These are phyloP conservation scores for Lithohypha guttulata DNA, from an alignment of 2,329 filamentous ascomycete species.

Conservation along the genomic window DNA sequence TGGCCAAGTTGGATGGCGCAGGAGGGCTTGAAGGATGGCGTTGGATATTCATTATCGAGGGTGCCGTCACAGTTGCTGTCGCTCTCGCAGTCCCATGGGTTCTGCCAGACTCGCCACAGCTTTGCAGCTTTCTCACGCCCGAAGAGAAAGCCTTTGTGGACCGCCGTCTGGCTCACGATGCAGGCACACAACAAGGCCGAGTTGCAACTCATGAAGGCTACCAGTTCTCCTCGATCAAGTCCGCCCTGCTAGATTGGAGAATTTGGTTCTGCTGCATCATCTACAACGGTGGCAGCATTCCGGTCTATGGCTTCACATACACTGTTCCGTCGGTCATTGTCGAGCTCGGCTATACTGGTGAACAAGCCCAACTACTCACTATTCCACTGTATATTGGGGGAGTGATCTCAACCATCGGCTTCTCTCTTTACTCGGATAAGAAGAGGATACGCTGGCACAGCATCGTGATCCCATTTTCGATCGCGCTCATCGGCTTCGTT, in stretches of 20 bases:
- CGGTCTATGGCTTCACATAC: conserved; percentile 14
- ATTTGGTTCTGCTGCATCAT: conserved; percentile 15
- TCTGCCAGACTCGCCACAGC: conserved; percentile 31
- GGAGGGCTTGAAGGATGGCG: conserved; percentile 11
- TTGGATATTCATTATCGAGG: conserved; percentile 12
- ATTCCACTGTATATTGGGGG: conserved; percentile 29
- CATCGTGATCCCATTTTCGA: neutral
- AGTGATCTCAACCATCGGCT: conserved; percentile 21
- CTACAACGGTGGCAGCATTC: conserved; percentile 16
- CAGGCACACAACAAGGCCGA: conserved; percentile 12
- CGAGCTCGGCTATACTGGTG: conserved; percentile 20
- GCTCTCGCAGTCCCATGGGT: conserved; percentile 30
- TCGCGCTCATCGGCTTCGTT: conserved; percentile 41
- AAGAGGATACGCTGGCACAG: conserved; percentile 25
- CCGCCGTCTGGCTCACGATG: conserved; percentile 25
- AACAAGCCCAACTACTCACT: conserved; percentile 17
- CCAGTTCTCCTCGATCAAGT: conserved; percentile 9
- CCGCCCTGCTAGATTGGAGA: conserved; percentile 16
- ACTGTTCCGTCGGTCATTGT: conserved; percentile 15
- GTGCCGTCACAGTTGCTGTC: conserved; percentile 32
- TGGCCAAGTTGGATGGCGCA: conserved; percentile 6
- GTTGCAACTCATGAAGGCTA: conserved; percentile 20
- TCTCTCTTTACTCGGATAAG: conserved; percentile 23
- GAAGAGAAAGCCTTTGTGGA: conserved; percentile 31
- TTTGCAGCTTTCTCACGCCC: conserved; percentile 31